These are phyloP conservation scores for Alternaria sp. DNA, from an alignment of 2,329 filamentous ascomycete species.

Conservation along the genomic window DNA sequence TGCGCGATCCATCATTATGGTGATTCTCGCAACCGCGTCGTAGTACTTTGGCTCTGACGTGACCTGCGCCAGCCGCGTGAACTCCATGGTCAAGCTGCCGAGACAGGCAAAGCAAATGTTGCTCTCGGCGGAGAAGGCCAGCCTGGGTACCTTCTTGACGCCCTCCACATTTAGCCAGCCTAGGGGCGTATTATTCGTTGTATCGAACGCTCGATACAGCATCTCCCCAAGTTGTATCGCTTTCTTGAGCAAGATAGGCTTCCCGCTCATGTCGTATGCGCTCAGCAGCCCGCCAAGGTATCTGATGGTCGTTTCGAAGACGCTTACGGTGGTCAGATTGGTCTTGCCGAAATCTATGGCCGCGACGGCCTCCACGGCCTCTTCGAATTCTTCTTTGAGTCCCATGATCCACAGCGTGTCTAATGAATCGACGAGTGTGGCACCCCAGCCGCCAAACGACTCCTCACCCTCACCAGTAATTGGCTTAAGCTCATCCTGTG, in stretches of 20 bases:
- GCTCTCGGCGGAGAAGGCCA: conserved; percentile 45
- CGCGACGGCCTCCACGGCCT: conserved; percentile 53
- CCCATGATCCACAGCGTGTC: conserved; percentile 59
- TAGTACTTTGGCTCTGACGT: conserved; percentile 46
- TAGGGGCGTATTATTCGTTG: conserved; percentile 52
- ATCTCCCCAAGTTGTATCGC: conserved; percentile 49
- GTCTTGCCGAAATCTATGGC: conserved; percentile 54
- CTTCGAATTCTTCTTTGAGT: conserved; percentile 55
- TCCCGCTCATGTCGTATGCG: conserved; percentile 47
- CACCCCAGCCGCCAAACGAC: conserved; percentile 57
- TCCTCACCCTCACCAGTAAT: conserved; percentile 47
- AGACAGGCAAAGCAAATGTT: conserved; percentile 55
- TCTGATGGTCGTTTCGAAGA: conserved; percentile 60
- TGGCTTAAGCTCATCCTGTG: conserved; percentile 55
- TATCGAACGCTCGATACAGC: conserved; percentile 58
- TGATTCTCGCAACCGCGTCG: conserved; percentile 45
- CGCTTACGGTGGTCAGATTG: conserved; percentile 52
- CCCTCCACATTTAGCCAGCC: conserved; percentile 51
- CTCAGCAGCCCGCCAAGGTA: conserved; percentile 47
- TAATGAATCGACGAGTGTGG: conserved; percentile 54
- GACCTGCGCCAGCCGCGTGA: conserved; percentile 47
- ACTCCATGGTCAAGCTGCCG: conserved; percentile 53
- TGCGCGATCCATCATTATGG: conserved; percentile 34
- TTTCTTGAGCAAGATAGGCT: conserved; percentile 45
- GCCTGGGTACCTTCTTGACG: conserved; percentile 33